These are phyloP conservation scores for Alnus rubra DNA, from an alignment of 306 rosid genomes.

Conservation along the genomic window DNA sequence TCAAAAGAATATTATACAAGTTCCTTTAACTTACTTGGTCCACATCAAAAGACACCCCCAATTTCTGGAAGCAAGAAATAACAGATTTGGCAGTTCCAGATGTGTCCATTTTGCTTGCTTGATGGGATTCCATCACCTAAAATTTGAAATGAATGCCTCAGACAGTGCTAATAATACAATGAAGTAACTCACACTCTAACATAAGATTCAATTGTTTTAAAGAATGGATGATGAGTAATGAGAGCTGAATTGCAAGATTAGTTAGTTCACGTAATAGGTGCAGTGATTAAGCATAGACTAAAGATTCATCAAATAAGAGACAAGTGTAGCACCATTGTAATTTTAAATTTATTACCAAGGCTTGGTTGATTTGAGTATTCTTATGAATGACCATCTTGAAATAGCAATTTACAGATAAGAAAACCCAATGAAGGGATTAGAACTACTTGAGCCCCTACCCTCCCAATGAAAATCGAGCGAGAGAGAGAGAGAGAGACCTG, in stretches of 20 bases:
- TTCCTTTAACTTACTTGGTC: slow-evolving; percentile 60
- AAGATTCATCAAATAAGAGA: not conserved
- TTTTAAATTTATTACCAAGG: not conserved
- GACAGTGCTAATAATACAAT: slow-evolving; percentile 27
- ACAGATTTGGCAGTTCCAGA: slow-evolving; percentile 98
- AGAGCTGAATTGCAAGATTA: not conserved
- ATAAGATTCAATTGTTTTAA: not conserved
- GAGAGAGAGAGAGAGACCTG: slow-evolving; percentile 12
- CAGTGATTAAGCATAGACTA: not conserved
- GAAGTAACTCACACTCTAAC: slow-evolving; percentile 6
- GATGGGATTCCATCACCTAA: slow-evolving; percentile 95
- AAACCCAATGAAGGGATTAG: slow-evolving; percentile 2
- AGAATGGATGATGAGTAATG: not conserved
- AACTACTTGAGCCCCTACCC: not conserved
- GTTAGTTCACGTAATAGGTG: not conserved
- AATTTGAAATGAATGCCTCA: slow-evolving; percentile 39
- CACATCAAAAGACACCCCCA: slow-evolving; percentile 72
- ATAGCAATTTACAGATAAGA: not conserved
- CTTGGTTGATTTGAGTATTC: not conserved
- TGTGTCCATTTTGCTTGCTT: slow-evolving; percentile 82
- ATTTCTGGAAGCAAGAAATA: slow-evolving; percentile 78
- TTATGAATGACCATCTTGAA: not conserved
- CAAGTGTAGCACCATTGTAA: not conserved
- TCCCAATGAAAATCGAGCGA: slow-evolving; percentile 11
- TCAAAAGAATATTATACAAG: slow-evolving; percentile 4